A percentile compares a stretch with the other conserved stretches of the same genome.
phyloP scores from a whole-genome alignment of 2,329 filamentous ascomycete species.

The Xylaria sp. region DNA sequence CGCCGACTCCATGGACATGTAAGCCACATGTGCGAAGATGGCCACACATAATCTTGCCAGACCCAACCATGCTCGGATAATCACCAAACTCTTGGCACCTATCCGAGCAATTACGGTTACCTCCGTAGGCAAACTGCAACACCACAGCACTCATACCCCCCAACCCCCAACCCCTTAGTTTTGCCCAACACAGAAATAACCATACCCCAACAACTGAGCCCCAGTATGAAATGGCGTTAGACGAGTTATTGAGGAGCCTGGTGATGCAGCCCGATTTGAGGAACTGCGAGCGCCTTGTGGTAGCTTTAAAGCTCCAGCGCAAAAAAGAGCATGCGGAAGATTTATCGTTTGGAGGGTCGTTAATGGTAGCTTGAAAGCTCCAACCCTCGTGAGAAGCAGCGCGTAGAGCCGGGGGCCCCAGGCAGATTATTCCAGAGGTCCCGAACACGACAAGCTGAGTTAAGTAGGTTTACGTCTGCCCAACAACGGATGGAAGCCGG shows the following conservation, averaged over 20 bases:
- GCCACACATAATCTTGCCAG: background rate
- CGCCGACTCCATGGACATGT: slow-evolving; percentile 70
- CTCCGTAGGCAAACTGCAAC: slow-evolving; percentile 32
- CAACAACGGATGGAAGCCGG: slow-evolving; percentile 16
- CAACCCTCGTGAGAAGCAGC: slow-evolving; percentile 46
- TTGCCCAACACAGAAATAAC: slow-evolving; percentile 41
- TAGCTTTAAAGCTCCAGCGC: slow-evolving; percentile 72
- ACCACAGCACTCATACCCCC: slow-evolving; percentile 37
- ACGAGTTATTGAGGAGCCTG: slow-evolving; percentile 44
- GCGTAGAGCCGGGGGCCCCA: slow-evolving; percentile 16
- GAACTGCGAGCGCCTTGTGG: slow-evolving; percentile 58
- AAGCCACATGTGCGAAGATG: slow-evolving; percentile 36
- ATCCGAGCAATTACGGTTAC: slow-evolving; percentile 29
- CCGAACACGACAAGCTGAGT: slow-evolving; percentile 8
- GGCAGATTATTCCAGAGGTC: background rate
- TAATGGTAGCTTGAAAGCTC: slow-evolving; percentile 58
- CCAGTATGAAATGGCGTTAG: slow-evolving; percentile 42
- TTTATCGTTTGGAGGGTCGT: slow-evolving; percentile 47
- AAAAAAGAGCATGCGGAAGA: slow-evolving; percentile 41
- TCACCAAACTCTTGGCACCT: slow-evolving; percentile 1
- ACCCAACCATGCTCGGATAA: background rate
- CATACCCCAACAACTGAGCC: slow-evolving; percentile 37
- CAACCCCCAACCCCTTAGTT: slow-evolving; percentile 31
- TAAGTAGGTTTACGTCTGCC: slow-evolving; percentile 13
- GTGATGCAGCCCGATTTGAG: slow-evolving; percentile 36